Conservation (phyloP, 495 filamentous ascomycete genomes). For the Evernia prunastri region DNA sequence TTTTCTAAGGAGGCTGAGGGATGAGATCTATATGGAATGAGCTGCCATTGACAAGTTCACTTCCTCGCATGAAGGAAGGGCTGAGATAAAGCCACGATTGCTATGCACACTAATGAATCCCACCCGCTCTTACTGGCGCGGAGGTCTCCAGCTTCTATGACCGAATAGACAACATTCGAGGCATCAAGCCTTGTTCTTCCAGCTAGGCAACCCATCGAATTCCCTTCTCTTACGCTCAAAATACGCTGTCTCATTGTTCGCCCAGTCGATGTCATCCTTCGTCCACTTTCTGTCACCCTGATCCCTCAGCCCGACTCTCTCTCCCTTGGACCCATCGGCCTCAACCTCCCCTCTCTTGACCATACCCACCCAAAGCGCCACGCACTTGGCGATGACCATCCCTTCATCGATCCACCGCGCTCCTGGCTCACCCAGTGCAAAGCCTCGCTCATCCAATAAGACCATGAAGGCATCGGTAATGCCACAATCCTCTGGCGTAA, state of each 20-base stretch:
- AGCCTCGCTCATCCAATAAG: slow-evolving; percentile 14
- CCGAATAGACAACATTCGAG: not conserved
- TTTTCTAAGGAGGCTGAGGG: slow-evolving; percentile 70
- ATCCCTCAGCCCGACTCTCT: slow-evolving; percentile 15
- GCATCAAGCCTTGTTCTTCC: slow-evolving; percentile 17
- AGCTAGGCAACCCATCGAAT: slow-evolving; percentile 23
- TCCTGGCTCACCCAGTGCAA: slow-evolving; percentile 7
- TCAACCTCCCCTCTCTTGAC: slow-evolving; percentile 18
- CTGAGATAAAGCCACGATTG: not conserved
- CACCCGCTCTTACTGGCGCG: not conserved
- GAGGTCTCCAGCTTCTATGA: not conserved
- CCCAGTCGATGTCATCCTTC: slow-evolving; percentile 19
- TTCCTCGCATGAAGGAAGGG: not conserved
- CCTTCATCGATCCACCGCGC: slow-evolving; percentile 17
- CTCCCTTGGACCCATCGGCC: slow-evolving; percentile 12
- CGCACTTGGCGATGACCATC: slow-evolving; percentile 8
- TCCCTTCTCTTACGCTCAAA: slow-evolving; percentile 20
- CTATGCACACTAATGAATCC: not conserved
- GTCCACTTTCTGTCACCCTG: slow-evolving; percentile 17
- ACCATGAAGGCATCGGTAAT: slow-evolving; percentile 19
- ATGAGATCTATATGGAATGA: slow-evolving; percentile 58
- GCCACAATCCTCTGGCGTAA: slow-evolving; percentile 19
- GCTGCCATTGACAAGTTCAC: not conserved
- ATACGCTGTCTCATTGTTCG: slow-evolving; percentile 11
- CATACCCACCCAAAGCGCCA: slow-evolving; percentile 17